phyloP scores from a whole-genome alignment of 345 rosid species.

The Lagerstroemia speciosa region DNA sequence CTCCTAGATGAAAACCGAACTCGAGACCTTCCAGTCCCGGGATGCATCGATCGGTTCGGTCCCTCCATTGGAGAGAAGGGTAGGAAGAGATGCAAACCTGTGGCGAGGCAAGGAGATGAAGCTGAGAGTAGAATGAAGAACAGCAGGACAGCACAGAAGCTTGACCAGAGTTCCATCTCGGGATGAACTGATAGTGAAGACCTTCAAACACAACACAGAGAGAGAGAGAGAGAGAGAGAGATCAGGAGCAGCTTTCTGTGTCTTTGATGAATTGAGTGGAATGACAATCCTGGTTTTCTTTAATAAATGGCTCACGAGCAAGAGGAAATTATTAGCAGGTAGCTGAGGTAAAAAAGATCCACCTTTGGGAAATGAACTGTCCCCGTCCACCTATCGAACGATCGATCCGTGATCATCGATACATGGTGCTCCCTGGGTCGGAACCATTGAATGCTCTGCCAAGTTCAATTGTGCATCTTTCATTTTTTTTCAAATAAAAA shows the following conservation, averaged over 20 bases:
- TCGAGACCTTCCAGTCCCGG: neutral
- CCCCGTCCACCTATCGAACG: neutral
- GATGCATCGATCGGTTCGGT: neutral
- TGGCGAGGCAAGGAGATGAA: conserved; percentile 13
- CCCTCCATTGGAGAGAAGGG: neutral
- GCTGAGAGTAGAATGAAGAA: conserved; percentile 16
- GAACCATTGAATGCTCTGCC: neutral
- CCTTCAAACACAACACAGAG: neutral
- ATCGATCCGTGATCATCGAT: neutral
- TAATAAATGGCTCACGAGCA: neutral
- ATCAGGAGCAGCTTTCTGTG: neutral
- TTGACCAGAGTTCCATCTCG: conserved; percentile 17
- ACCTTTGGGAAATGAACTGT: neutral
- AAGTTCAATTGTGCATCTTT: neutral
- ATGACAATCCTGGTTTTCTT: neutral
- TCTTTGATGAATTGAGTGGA: neutral
- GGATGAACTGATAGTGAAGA: neutral
- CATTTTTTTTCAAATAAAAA: no score
- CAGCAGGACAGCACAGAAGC: conserved; percentile 11
- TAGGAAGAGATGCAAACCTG: conserved; percentile 8
- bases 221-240: neutral
- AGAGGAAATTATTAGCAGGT: neutral
- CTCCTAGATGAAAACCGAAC: neutral
- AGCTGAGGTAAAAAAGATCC: conserved; percentile 1
- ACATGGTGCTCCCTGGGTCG: neutral